phyloP scores from a whole-genome alignment of 164 flowering plant genomes.

The Kalanchoe fedtschenkoi region DNA sequence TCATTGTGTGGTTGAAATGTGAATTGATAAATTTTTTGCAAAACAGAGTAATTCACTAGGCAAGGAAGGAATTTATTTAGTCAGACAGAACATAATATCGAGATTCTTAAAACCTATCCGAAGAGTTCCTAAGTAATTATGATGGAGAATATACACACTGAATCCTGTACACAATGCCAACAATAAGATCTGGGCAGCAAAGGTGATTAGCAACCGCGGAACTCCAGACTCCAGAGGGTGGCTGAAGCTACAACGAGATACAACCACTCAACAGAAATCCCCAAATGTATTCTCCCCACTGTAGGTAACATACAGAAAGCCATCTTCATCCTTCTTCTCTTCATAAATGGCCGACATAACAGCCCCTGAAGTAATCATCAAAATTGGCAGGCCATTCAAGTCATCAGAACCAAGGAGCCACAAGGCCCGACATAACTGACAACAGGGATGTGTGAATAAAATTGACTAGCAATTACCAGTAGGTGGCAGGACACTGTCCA shows the following conservation, averaged over 20 bases:
- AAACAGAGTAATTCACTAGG: too few relatives aligned
- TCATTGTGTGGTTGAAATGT: too few relatives aligned
- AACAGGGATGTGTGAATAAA: background rate
- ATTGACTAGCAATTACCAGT: conserved; percentile 33
- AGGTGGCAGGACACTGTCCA: conserved; percentile 68
- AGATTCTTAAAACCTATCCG: background rate
- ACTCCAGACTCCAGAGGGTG: background rate
- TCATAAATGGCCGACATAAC: conserved; percentile 74
- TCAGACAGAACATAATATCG: too few relatives aligned
- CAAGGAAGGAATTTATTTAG: too few relatives aligned
- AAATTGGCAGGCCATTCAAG: background rate
- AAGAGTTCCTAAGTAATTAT: background rate
- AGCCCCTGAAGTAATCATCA: conserved; percentile 32
- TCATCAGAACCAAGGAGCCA: background rate
- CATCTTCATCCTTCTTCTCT: conserved; percentile 85
- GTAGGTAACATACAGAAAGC: conserved; percentile 80
- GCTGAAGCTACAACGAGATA: background rate
- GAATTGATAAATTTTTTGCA: too few relatives aligned
- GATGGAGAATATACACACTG: background rate
- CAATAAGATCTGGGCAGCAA: background rate
- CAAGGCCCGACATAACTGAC: background rate
- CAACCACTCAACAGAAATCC: background rate
- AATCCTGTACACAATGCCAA: background rate
- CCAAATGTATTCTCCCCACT: conserved; percentile 92
- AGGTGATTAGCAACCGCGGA: background rate